Evolutionary conservation across 169 alveolate species (phyloP).

Genomic region (Eimeria mitis): DNA sequence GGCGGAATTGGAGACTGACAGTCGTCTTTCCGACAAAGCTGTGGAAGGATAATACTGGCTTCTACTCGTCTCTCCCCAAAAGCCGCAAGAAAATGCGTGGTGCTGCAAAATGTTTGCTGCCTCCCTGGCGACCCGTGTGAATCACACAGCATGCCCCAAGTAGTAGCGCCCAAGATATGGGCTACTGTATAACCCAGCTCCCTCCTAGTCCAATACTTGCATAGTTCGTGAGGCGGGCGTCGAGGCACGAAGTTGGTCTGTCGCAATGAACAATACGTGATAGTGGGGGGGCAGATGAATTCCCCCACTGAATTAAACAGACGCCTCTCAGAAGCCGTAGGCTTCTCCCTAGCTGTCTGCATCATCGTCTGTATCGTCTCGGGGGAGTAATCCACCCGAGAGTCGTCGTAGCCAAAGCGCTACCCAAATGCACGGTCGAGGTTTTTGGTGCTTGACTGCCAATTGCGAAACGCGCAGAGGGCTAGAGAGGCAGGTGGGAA

Average conservation of each 20-base stretch:
- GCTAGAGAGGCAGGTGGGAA: slow-evolving; percentile 54
- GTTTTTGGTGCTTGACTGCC: slow-evolving; percentile 58
- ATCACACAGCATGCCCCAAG: neutral
- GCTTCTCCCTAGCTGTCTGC: slow-evolving; percentile 44
- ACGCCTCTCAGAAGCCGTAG: slow-evolving; percentile 31
- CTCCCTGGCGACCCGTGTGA: neutral
- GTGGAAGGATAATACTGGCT: slow-evolving; percentile 29
- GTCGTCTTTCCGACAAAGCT: slow-evolving; percentile 52
- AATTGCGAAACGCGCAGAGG: slow-evolving; percentile 42
- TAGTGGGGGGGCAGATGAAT: neutral
- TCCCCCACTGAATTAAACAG: neutral
- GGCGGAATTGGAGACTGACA: neutral
- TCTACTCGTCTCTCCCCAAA: slow-evolving; percentile 8
- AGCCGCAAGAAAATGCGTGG: slow-evolving; percentile 23
- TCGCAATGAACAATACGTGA: neutral
- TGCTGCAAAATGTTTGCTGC: slow-evolving; percentile 13
- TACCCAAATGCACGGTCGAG: slow-evolving; percentile 60
- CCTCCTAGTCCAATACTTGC: slow-evolving; percentile 18
- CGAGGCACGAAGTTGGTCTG: slow-evolving; percentile 29
- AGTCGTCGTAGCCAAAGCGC: slow-evolving; percentile 66
- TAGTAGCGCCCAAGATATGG: slow-evolving; percentile 9
- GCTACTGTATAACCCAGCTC: slow-evolving; percentile 16
- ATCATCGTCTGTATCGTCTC: neutral
- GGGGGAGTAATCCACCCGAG: slow-evolving; percentile 29
- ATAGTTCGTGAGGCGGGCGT: slow-evolving; percentile 30